These are phyloP conservation scores for Trypanosoma theileri DNA, from an alignment of 208 protist genomes.

Conservation along the genomic window DNA sequence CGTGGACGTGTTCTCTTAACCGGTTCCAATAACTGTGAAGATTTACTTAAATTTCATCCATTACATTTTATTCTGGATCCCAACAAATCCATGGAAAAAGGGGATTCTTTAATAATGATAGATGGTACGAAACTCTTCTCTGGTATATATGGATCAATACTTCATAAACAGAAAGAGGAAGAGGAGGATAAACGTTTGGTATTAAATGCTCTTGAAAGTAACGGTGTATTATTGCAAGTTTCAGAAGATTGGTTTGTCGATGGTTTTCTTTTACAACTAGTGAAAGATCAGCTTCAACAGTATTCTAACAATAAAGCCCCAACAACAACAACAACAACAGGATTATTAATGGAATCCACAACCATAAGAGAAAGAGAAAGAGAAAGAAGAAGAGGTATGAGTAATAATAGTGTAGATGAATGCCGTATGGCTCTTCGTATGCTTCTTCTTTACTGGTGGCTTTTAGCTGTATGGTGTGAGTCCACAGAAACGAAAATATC, in stretches of 20 bases:
- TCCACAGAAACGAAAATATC: neutral
- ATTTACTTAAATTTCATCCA: conserved; percentile 27
- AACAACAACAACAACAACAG: too few relatives aligned
- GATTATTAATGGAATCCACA: too few relatives aligned
- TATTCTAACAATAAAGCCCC: neutral
- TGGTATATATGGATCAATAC: neutral
- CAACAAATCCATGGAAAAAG: neutral
- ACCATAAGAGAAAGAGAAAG: too few relatives aligned
- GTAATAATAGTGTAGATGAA: conserved; percentile 4
- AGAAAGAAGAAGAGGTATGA: neutral
- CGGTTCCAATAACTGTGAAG: neutral
- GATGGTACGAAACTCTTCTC: conserved; percentile 1
- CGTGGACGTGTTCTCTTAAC: conserved; percentile 21
- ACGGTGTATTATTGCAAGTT: conserved; percentile 17
- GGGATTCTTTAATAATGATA: neutral
- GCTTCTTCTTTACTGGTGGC: conserved; percentile 31
- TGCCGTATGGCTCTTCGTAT: conserved; percentile 13
- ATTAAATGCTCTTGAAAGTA: conserved; percentile 7
- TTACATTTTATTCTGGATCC: conserved; percentile 25
- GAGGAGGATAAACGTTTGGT: neutral
- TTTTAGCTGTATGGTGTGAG: conserved; percentile 17
- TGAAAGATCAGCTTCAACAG: neutral
- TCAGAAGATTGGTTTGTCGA: conserved; percentile 22
- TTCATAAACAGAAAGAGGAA: neutral
- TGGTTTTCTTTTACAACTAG: conserved; percentile 7